Percentiles rank a stretch among this genome's conserved stretches.
phyloP scores from a whole-genome alignment of 805 yeast species.

The Soucietia sequanensis region DNA sequence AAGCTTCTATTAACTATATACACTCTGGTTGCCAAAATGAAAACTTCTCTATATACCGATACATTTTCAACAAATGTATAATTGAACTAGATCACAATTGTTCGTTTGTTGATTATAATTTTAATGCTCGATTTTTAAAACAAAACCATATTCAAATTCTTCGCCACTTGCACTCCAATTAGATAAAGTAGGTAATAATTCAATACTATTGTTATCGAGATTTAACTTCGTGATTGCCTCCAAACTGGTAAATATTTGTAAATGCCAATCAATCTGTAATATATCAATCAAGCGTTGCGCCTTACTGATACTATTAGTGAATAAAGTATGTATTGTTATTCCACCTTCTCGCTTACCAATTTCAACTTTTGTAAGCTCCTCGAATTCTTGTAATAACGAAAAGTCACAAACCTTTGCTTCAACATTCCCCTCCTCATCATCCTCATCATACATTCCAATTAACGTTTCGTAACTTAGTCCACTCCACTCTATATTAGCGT shows the following conservation, averaged over 20 bases:
- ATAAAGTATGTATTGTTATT: conserved; percentile 7
- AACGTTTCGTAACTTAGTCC: conserved; percentile 52
- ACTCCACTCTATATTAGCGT: conserved; percentile 73
- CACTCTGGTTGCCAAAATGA: too few species aligned
- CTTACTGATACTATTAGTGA: conserved; percentile 11
- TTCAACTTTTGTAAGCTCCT: not conserved
- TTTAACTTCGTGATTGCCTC: not conserved
- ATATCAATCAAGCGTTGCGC: conserved; percentile 8
- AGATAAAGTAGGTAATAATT: conserved; percentile 4
- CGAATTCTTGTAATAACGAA: not conserved
- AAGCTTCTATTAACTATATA: too few species aligned
- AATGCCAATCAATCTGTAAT: conserved; percentile 3
- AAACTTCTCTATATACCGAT: too few species aligned
- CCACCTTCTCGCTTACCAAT: too few species aligned
- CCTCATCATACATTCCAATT: conserved; percentile 36
- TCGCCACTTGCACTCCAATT: too few species aligned
- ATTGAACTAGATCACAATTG: too few species aligned
- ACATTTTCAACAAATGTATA: too few species aligned
- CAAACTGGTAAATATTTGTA: conserved; percentile 9
- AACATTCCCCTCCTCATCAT: conserved; percentile 42
- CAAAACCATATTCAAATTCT: too few species aligned
- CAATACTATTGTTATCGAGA: conserved; percentile 1
- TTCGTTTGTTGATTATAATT: too few species aligned
- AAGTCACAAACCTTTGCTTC: too few species aligned
- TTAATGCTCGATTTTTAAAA: too few species aligned